phyloP scores from a whole-genome alignment of 1,284 basidiomycete genomes.

The Phellinidium pouzarii region DNA sequence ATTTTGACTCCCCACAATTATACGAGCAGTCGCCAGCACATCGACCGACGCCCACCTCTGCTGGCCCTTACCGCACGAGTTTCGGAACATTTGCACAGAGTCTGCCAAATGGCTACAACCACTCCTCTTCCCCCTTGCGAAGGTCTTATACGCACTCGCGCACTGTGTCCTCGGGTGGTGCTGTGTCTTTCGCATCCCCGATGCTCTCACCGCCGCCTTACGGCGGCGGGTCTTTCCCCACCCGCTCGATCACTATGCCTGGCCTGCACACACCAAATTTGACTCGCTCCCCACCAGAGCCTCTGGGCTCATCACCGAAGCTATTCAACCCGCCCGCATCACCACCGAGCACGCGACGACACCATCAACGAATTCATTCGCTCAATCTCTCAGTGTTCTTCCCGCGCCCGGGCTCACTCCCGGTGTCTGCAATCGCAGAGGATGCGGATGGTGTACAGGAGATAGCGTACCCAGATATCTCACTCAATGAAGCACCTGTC shows the following conservation, averaged over 20 bases:
- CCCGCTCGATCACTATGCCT: conserved; percentile 26
- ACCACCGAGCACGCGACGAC: conserved; percentile 35
- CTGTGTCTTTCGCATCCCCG: conserved; percentile 41
- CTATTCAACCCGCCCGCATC: conserved; percentile 21
- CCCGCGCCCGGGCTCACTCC: conserved; percentile 68
- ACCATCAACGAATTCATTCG: conserved; percentile 75
- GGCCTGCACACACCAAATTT: conserved; percentile 23
- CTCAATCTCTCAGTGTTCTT: conserved; percentile 90
- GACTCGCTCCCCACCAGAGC: conserved; percentile 21
- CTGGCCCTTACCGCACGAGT: conserved; percentile 34
- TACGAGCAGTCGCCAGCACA: conserved; percentile 23
- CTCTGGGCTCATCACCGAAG: conserved; percentile 21
- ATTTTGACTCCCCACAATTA: conserved; percentile 30
- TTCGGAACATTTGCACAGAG: conserved; percentile 29
- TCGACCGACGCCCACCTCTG: conserved; percentile 30
- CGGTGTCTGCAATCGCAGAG: conserved; percentile 56
- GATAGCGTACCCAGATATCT: conserved; percentile 31
- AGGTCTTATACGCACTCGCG: conserved; percentile 45
- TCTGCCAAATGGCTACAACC: conserved; percentile 28
- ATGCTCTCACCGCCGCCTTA: conserved; percentile 40
- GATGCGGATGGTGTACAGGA: conserved; percentile 48
- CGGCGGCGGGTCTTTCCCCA: conserved; percentile 39
- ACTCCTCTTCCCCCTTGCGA: conserved; percentile 42
- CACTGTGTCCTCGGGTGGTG: conserved; percentile 46
- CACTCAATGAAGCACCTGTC: conserved; percentile 39